These are phyloP conservation scores for Digitaria exilis DNA, from an alignment of 202 grass and related monocot species.

Conservation along the genomic window DNA sequence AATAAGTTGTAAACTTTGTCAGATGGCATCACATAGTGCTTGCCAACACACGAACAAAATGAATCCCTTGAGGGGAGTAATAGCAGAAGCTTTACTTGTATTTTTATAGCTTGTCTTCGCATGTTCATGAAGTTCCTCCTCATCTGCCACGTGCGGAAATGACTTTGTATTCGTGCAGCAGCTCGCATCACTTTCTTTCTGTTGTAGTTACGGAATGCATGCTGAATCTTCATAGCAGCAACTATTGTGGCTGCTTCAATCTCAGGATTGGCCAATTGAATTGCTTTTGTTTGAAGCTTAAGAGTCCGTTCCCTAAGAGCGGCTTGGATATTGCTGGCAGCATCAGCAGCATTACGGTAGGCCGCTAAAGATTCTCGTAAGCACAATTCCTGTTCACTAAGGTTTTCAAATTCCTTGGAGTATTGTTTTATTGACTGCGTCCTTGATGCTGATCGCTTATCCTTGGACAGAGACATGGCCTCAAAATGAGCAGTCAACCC, in stretches of 20 bases:
- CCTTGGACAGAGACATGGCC: conserved; percentile 73
- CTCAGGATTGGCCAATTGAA: conserved; percentile 72
- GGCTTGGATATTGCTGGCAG: conserved; percentile 88
- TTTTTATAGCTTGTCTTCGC: conserved; percentile 75
- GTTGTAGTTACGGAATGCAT: conserved; percentile 83
- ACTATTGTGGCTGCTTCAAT: conserved; percentile 78
- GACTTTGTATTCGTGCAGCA: conserved; percentile 87
- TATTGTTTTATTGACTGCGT: conserved; percentile 40
- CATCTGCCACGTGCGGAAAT: conserved; percentile 87
- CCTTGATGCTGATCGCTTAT: conserved; percentile 30
- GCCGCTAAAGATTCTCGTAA: conserved; percentile 93
- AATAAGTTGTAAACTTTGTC: conserved; percentile 20
- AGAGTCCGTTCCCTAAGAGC: conserved; percentile 88
- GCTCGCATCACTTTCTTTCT: conserved; percentile 87
- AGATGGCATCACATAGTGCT: conserved; percentile 4
- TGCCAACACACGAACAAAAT: conserved; percentile 10
- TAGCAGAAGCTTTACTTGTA: conserved; percentile 69
- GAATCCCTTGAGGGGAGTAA: not conserved
- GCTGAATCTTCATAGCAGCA: conserved; percentile 93
- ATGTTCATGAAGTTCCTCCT: conserved; percentile 73
- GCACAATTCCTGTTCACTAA: conserved; percentile 94
- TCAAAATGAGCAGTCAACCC: conserved; percentile 85
- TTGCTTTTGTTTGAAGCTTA: conserved; percentile 84
- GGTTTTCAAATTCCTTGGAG: conserved; percentile 51
- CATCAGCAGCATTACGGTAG: conserved; percentile 94